These are phyloP conservation scores for Penicillium sp. DNA, from an alignment of 2,329 filamentous ascomycete genomes.

Conservation along the genomic window DNA sequence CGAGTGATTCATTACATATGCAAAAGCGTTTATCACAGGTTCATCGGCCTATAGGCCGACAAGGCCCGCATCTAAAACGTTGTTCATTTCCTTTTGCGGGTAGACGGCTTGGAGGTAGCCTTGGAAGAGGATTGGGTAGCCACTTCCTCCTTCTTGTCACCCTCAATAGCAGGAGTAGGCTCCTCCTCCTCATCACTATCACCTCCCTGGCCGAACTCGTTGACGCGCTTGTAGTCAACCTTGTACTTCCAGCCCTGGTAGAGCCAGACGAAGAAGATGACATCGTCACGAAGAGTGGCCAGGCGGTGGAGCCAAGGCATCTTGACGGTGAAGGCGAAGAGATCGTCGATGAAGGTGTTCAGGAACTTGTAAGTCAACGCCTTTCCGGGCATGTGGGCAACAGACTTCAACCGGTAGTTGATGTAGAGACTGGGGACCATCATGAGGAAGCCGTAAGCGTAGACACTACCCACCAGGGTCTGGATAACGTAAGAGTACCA, in stretches of 20 bases:
- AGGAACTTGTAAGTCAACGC: slow-evolving; percentile 98
- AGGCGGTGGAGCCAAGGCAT: slow-evolving; percentile 94
- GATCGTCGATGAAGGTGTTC: slow-evolving; percentile 97
- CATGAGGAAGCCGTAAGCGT: slow-evolving; percentile 98
- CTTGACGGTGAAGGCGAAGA: slow-evolving; percentile 99
- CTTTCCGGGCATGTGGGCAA: slow-evolving; percentile 94
- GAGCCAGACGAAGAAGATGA: slow-evolving; percentile 97
- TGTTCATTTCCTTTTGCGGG: slow-evolving; percentile 39
- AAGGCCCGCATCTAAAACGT: background rate
- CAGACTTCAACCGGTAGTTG: slow-evolving; percentile 91
- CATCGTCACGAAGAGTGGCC: slow-evolving; percentile 87
- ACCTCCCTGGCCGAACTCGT: slow-evolving; percentile 98
- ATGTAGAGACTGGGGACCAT: slow-evolving; percentile 98
- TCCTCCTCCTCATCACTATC: slow-evolving; percentile 70
- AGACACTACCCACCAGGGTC: slow-evolving; percentile 91
- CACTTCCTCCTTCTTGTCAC: slow-evolving; percentile 21
- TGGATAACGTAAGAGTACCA: slow-evolving; percentile 98
- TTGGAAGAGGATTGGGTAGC: slow-evolving; percentile 33
- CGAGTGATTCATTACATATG: background rate
- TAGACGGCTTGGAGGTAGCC: slow-evolving; percentile 26
- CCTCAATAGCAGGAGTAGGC: slow-evolving; percentile 22
- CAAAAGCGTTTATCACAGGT: background rate
- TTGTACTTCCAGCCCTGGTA: slow-evolving; percentile 94
- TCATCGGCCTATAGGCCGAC: background rate
- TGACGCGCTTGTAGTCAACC: slow-evolving; percentile 86